Conservation (phyloP, 805 yeast species). For the Danielia oregonensis region DNA sequence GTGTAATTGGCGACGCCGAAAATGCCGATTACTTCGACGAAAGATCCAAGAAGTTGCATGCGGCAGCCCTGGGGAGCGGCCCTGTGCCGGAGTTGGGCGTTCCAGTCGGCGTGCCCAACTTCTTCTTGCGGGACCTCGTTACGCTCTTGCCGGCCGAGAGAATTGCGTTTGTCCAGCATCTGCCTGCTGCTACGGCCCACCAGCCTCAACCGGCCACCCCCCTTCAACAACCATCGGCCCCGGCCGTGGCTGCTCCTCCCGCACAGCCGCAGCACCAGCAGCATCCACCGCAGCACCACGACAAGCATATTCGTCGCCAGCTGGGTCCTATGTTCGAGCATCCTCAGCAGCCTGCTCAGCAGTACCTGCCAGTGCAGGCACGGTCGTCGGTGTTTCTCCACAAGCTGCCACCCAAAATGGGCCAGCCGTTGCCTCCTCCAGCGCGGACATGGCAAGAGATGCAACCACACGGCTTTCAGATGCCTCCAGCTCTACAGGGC, state of each 20-base stretch:
- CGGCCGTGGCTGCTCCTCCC: slow-evolving; percentile 8
- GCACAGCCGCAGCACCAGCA: slow-evolving; percentile 2
- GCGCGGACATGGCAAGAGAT: slow-evolving; percentile 23
- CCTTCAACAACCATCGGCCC: slow-evolving; percentile 8
- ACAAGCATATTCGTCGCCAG: no score
- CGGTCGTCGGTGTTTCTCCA: no score
- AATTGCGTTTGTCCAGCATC: slow-evolving; percentile 34
- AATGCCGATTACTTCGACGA: slow-evolving; percentile 41
- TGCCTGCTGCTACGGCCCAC: slow-evolving; percentile 18
- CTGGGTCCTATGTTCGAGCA: no score
- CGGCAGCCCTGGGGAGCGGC: slow-evolving; percentile 40
- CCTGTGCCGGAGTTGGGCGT: slow-evolving; percentile 43
- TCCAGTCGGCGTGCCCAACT: slow-evolving; percentile 47
- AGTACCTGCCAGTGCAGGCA: no score
- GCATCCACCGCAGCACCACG: slow-evolving; percentile 5
- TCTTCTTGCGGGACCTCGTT: slow-evolving; percentile 39
- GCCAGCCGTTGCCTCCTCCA: slow-evolving; percentile 25
- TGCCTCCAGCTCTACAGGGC: slow-evolving; percentile 12
- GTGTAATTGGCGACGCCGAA: slow-evolving; percentile 42
- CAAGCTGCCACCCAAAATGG: slow-evolving; percentile 17
- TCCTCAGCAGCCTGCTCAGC: no score
- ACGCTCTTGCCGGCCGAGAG: slow-evolving; percentile 41
- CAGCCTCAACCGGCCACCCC: neutral
- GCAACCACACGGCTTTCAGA: slow-evolving; percentile 16
- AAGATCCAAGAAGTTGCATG: slow-evolving; percentile 40